Conservation (phyloP, 1,284 basidiomycete species). For the Boletus smithii region DNA sequence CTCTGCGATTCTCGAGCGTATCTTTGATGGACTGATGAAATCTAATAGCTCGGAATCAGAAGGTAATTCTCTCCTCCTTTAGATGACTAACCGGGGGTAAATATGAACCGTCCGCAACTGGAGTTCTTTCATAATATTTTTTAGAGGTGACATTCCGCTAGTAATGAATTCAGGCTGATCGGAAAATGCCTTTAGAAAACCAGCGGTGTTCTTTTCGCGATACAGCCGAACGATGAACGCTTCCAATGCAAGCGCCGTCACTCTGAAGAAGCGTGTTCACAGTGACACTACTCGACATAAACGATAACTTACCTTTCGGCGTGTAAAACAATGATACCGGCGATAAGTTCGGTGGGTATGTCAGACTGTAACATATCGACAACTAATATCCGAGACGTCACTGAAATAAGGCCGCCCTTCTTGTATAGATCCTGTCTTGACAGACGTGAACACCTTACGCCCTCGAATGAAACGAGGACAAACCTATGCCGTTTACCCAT, state of each 20-base stretch:
- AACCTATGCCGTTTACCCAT: slow-evolving; percentile 79
- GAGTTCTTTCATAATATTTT: slow-evolving; percentile 90
- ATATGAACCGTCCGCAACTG: slow-evolving; percentile 86
- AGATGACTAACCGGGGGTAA: slow-evolving; percentile 72
- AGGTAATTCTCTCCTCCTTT: background rate
- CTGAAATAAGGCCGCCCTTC: slow-evolving; percentile 84
- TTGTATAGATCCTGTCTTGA: slow-evolving; percentile 81
- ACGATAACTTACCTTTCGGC: slow-evolving; percentile 71
- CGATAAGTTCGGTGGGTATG: slow-evolving; percentile 82
- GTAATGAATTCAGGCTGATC: slow-evolving; percentile 96
- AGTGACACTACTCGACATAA: background rate
- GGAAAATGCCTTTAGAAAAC: slow-evolving; percentile 96
- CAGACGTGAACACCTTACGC: slow-evolving; percentile 3
- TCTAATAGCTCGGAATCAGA: slow-evolving; percentile 39
- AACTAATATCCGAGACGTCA: slow-evolving; percentile 92
- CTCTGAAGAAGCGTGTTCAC: slow-evolving; percentile 44
- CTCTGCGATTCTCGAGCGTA: slow-evolving; percentile 75
- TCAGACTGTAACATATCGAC: slow-evolving; percentile 92
- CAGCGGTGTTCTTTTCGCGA: slow-evolving; percentile 81
- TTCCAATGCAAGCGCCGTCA: slow-evolving; percentile 80
- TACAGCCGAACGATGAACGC: slow-evolving; percentile 90
- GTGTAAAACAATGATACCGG: slow-evolving; percentile 91
- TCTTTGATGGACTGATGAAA: slow-evolving; percentile 88
- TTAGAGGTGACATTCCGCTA: slow-evolving; percentile 86
- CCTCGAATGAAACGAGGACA: background rate